Conservation (phyloP, 2,329 filamentous ascomycete species). For the Delphinella strobiligena region DNA sequence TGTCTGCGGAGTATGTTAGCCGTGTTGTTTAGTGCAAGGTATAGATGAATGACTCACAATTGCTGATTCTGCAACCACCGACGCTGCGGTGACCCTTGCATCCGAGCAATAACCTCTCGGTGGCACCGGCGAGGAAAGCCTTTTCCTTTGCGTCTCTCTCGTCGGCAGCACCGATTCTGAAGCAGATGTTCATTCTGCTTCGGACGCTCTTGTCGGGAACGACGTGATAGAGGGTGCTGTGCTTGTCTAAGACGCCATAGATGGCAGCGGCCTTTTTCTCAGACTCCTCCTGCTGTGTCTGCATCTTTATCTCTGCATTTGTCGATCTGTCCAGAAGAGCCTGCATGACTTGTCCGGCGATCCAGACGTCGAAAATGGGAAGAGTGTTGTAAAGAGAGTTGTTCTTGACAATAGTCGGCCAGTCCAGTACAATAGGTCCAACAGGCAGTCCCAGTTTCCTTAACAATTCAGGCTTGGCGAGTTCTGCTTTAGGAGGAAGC, state of each 20-base stretch:
- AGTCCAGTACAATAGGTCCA: constrained; percentile 68
- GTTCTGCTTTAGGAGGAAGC: constrained; percentile 52
- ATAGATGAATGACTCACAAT: constrained; percentile 38
- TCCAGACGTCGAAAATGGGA: constrained; percentile 87
- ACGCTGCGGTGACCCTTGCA: constrained; percentile 83
- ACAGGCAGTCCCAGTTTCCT: constrained; percentile 65
- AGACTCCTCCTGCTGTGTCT: constrained; percentile 63
- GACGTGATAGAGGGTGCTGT: constrained; percentile 62
- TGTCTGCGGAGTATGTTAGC: constrained; percentile 38
- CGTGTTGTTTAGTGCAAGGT: constrained; percentile 1
- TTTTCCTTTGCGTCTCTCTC: constrained; percentile 56
- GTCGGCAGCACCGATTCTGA: constrained; percentile 56
- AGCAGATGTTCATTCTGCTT: constrained; percentile 93
- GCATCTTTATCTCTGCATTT: constrained; percentile 49
- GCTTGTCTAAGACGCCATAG: constrained; percentile 64
- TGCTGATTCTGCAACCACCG: constrained; percentile 73
- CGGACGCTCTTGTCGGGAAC: constrained; percentile 65
- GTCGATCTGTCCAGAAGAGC: constrained; percentile 46
- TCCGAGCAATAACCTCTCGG: constrained; percentile 57
- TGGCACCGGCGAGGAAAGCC: constrained; percentile 62
- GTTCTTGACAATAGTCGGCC: constrained; percentile 78
- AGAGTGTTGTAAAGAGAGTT: constrained; percentile 94
- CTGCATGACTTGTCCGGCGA: constrained; percentile 80
- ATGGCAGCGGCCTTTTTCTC: constrained; percentile 64
- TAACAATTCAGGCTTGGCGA: constrained; percentile 57